phyloP scores from a whole-genome alignment of 163 green algal genomes.

The Prototheca wickerhamii region DNA sequence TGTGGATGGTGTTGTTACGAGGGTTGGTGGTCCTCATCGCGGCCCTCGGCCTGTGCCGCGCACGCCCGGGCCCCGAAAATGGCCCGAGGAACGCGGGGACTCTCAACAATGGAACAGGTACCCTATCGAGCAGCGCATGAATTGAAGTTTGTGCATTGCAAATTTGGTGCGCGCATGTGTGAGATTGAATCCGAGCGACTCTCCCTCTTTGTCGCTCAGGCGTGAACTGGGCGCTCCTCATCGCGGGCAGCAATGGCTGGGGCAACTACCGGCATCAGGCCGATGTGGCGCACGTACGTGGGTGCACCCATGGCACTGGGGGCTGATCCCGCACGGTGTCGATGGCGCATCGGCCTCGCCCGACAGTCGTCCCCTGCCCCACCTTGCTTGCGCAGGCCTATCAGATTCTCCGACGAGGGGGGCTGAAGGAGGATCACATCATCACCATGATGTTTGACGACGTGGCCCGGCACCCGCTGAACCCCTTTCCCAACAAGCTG shows the following conservation, averaged over 20 bases:
- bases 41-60: no score
- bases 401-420: slow-evolving; percentile 62
- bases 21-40: no score
- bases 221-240: slow-evolving; percentile 65
- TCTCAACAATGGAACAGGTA: no score
- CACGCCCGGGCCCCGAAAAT: no score
- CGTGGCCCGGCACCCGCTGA: slow-evolving; percentile 32
- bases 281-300: slow-evolving; percentile 38
- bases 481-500: slow-evolving; percentile 73
- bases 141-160: not conserved
- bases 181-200: not conserved
- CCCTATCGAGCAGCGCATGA: no score
- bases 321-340: not conserved
- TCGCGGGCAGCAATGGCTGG: slow-evolving; percentile 71
- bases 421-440: slow-evolving; percentile 67
- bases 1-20: no score
- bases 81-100: no score
- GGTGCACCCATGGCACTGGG: not conserved
- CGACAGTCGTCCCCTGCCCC: not conserved
- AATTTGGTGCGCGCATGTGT: not conserved
- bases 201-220: slow-evolving; percentile 16
- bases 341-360: not conserved
- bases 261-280: slow-evolving; percentile 88
- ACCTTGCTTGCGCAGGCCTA: slow-evolving; percentile 66
- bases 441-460: slow-evolving; percentile 59